Percentiles rank a stretch among this genome's conserved stretches.
phyloP scores from a whole-genome alignment of 2,329 filamentous ascomycete species.

The Colletotrichum paranaense region DNA sequence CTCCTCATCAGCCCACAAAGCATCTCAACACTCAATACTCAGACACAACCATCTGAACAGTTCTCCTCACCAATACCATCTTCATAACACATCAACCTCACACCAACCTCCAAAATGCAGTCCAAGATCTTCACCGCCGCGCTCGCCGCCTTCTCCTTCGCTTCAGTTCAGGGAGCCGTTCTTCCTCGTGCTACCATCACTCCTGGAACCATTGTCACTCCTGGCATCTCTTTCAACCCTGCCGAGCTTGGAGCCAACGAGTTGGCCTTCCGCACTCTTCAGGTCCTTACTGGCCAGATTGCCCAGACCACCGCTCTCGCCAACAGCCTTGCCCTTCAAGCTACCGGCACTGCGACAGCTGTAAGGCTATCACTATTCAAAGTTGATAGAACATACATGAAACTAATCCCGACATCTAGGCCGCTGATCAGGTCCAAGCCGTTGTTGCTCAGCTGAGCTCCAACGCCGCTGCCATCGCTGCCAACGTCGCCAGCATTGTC shows the following conservation, averaged over 20 bases:
- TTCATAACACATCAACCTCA: background rate
- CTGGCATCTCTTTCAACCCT: background rate
- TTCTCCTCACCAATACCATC: no score
- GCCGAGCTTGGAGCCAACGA: background rate
- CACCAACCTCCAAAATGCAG: slow-evolving; percentile 28
- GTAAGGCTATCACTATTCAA: background rate
- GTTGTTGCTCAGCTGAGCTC: background rate
- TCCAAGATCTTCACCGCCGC: slow-evolving; percentile 30
- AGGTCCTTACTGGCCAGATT: background rate
- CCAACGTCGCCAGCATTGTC: background rate
- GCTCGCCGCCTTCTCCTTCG: slow-evolving; percentile 31
- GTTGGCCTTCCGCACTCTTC: background rate
- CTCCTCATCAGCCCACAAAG: slow-evolving; percentile 2
- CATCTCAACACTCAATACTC: background rate
- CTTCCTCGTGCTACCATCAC: slow-evolving; percentile 1
- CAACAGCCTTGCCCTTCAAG: background rate
- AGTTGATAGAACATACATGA: background rate
- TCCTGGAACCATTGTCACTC: slow-evolving; percentile 1
- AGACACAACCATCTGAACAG: background rate
- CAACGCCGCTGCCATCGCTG: background rate
- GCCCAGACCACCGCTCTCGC: background rate
- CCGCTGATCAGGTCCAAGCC: background rate
- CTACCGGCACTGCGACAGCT: background rate
- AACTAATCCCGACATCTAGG: background rate
- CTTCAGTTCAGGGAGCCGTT: slow-evolving; percentile 9